Percentiles rank a stretch among this genome's conserved stretches.
phyloP scores from a whole-genome alignment of 2,329 filamentous ascomycete species.

The Pseudocercospora fuligena region DNA sequence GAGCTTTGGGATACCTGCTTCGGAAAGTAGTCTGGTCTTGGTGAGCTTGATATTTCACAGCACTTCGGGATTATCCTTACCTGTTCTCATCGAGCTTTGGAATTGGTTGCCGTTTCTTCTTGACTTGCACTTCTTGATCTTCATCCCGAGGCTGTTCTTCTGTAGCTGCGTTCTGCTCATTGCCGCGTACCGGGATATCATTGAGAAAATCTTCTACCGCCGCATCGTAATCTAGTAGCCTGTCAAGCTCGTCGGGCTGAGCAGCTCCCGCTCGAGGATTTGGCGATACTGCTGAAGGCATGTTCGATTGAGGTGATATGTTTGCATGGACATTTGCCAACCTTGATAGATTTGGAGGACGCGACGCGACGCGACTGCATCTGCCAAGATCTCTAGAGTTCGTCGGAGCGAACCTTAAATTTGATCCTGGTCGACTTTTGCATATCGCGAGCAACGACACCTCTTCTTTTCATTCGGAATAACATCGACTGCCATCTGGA shows the following conservation, averaged over 20 bases:
- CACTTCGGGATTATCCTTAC: constrained; percentile 48
- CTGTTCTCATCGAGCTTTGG: constrained; percentile 86
- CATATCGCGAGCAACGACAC: constrained; percentile 2
- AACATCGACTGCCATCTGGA: not conserved
- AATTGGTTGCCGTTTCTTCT: constrained; percentile 74
- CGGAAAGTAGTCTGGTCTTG: constrained; percentile 72
- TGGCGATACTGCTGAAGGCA: constrained; percentile 38
- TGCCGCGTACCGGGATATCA: constrained; percentile 49
- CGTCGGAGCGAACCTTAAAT: constrained; percentile 1
- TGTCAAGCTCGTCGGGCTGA: constrained; percentile 60
- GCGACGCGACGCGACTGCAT: constrained; percentile 8
- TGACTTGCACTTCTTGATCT: constrained; percentile 83
- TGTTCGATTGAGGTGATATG: constrained; percentile 26
- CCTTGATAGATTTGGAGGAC: not conserved
- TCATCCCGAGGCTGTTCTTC: constrained; percentile 62
- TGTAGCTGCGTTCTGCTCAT: constrained; percentile 50
- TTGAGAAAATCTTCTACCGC: constrained; percentile 58
- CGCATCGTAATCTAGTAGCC: constrained; percentile 77
- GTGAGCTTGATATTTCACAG: constrained; percentile 9
- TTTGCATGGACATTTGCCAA: not conserved
- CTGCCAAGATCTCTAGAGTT: not conserved
- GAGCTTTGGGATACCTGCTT: constrained; percentile 81
- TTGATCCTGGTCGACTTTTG: constrained; percentile 8
- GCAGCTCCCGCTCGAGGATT: constrained; percentile 25
- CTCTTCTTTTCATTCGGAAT: not conserved